Percentiles rank a stretch among this genome's conserved stretches.
Evolutionary conservation across 2,329 filamentous ascomycete species (phyloP).

Genomic region (Didymella sp.): DNA sequence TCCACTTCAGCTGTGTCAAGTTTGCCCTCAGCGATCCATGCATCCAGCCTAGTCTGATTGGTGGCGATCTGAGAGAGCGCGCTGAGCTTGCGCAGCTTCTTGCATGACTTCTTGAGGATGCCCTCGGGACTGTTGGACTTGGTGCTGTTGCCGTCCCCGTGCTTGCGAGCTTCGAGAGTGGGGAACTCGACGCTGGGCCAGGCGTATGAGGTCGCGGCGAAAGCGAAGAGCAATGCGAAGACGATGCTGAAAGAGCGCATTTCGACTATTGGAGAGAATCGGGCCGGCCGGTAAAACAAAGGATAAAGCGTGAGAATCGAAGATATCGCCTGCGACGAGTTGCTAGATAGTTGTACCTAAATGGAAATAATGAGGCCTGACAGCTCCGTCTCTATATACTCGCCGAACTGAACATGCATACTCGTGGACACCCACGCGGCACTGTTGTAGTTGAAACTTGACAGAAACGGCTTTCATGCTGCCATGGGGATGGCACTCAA

Average conservation of each 20-base stretch:
- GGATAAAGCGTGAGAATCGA: not conserved
- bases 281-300: conserved; percentile 23
- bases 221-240: conserved; percentile 27
- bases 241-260: conserved; percentile 32
- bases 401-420: not conserved
- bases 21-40: conserved; percentile 34
- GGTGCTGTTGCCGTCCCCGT: conserved; percentile 19
- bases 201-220: conserved; percentile 31
- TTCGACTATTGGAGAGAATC: not conserved
- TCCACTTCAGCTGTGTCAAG: conserved; percentile 31
- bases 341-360: not conserved
- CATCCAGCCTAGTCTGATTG: conserved; percentile 42
- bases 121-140: conserved; percentile 16
- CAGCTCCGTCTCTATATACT: conserved; percentile 4
- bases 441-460: conserved; percentile 28
- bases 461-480: conserved; percentile 22
- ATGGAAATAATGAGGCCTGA: not conserved
- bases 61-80: conserved; percentile 33
- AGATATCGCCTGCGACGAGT: conserved; percentile 14
- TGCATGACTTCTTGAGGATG: conserved; percentile 32
- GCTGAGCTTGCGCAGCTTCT: conserved; percentile 30
- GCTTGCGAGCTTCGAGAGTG: conserved; percentile 30
- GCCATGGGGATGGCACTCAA: not conserved
- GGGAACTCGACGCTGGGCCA: conserved; percentile 22
- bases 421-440: conserved; percentile 27